A percentile compares a stretch with the other conserved stretches of the same genome.
These are phyloP conservation scores for Suillus variegatus DNA, from an alignment of 768 basidiomycete genomes.

Conservation along the genomic window DNA sequence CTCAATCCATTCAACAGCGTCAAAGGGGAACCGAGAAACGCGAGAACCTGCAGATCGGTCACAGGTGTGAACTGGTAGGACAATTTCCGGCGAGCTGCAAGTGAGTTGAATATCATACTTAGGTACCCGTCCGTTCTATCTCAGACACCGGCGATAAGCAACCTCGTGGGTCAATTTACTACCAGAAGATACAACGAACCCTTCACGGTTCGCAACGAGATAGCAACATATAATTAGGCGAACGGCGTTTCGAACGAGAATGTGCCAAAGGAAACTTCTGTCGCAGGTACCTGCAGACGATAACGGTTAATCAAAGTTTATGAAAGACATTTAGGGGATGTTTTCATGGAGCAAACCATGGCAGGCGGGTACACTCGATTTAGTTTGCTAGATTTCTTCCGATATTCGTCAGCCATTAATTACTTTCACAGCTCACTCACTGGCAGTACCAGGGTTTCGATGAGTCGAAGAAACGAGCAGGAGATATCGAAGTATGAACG, in stretches of 20 bases:
- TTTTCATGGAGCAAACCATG: neutral
- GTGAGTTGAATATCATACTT: neutral
- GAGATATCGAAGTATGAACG: neutral
- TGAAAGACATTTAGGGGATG: neutral
- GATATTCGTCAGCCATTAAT: neutral
- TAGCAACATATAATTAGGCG: neutral
- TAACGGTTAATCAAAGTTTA: neutral
- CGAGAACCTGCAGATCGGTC: neutral
- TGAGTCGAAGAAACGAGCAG: neutral
- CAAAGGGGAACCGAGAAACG: neutral
- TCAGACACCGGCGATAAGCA: conserved; percentile 1
- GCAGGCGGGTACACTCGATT: neutral
- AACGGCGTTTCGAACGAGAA: neutral
- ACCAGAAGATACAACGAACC: neutral
- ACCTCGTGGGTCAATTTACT: neutral
- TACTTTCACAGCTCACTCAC: neutral
- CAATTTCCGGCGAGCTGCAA: neutral
- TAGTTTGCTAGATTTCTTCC: neutral
- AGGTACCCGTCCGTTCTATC: neutral
- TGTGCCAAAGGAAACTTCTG: neutral
- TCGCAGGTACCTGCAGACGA: neutral
- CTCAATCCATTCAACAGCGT: neutral
- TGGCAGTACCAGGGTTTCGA: neutral
- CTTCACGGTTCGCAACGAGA: neutral
- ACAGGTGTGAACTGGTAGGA: neutral